A percentile compares a stretch with the other conserved stretches of the same genome.
These are phyloP conservation scores for Macrotyloma uniflorum DNA, from an alignment of 306 rosid genomes.

Conservation along the genomic window DNA sequence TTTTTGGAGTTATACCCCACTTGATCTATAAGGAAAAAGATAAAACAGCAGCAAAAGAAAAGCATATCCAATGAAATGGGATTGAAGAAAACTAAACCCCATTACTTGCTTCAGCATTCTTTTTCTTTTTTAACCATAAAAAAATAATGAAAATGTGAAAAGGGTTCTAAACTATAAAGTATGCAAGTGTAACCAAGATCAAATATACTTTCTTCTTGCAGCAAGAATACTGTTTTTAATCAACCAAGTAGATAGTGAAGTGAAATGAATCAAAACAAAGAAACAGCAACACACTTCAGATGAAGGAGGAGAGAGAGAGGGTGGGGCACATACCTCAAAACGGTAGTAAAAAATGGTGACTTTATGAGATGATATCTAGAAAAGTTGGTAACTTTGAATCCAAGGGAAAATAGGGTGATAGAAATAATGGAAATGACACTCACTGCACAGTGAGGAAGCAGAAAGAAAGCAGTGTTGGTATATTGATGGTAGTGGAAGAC, in stretches of 20 bases:
- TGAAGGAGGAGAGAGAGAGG: background rate
- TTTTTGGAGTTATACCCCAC: constrained; percentile 41
- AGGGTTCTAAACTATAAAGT: constrained; percentile 12
- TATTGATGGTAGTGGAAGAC: constrained; percentile 34
- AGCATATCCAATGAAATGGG: constrained; percentile 48
- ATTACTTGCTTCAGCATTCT: constrained; percentile 28
- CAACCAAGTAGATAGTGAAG: constrained; percentile 20
- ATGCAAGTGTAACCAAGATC: constrained; percentile 14
- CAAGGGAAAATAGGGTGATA: background rate
- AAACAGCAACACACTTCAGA: constrained; percentile 16
- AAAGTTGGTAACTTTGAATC: constrained; percentile 29
- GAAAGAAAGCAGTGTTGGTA: background rate
- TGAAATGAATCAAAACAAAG: constrained; percentile 13
- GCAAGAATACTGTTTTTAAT: background rate
- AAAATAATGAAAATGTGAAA: constrained; percentile 28
- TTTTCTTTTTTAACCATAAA: background rate
- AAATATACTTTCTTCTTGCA: constrained; percentile 23
- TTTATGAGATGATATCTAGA: constrained; percentile 1
- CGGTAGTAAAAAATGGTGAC: constrained; percentile 34
- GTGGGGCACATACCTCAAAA: constrained; percentile 10
- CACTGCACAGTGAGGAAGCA: background rate
- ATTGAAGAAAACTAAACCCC: constrained; percentile 30
- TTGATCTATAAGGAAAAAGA: constrained; percentile 39
- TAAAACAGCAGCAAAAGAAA: constrained; percentile 36
- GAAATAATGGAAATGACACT: background rate